Percentiles rank a stretch among this genome's conserved stretches.
phyloP scores from a whole-genome alignment of 495 filamentous ascomycete species.

The Barbatosphaeria neglecta region DNA sequence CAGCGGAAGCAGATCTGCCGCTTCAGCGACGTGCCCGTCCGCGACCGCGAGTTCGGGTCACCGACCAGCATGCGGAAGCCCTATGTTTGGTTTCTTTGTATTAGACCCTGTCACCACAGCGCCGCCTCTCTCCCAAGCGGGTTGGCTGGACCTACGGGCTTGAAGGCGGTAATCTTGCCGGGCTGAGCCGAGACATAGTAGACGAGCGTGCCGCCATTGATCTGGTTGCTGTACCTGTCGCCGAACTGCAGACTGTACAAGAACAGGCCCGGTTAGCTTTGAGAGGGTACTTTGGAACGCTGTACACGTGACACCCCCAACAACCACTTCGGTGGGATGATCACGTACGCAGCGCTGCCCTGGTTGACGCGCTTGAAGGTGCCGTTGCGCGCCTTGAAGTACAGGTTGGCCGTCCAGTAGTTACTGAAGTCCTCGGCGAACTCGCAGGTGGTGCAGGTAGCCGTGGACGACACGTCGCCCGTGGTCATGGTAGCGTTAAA shows the following conservation, averaged over 20 bases:
- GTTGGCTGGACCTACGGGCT: conserved; percentile 22
- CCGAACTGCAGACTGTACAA: conserved; percentile 24
- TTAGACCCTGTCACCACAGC: neutral
- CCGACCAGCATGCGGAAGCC: conserved; percentile 45
- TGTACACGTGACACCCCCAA: too few species aligned
- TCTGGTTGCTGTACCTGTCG: conserved; percentile 38
- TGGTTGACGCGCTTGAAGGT: conserved; percentile 40
- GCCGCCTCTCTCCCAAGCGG: neutral
- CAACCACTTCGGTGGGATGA: neutral
- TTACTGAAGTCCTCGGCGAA: conserved; percentile 35
- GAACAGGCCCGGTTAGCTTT: neutral
- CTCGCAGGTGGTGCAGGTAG: conserved; percentile 29
- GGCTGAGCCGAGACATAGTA: conserved; percentile 43
- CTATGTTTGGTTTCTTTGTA: conserved; percentile 6
- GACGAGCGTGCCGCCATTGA: conserved; percentile 35
- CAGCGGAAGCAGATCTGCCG: conserved; percentile 37
- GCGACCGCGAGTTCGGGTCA: conserved; percentile 29
- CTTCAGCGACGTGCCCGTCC: conserved; percentile 23
- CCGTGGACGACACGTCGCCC: conserved; percentile 22
- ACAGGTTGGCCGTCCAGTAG: conserved; percentile 44
- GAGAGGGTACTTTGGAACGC: too few species aligned
- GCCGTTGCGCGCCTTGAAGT: conserved; percentile 40
- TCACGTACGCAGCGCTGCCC: conserved; percentile 23
- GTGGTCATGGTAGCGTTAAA: conserved; percentile 35
- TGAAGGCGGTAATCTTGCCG: conserved; percentile 42